phyloP scores from a whole-genome alignment of 2,329 filamentous ascomycete genomes.

The Talaromyces albobiverticillius region DNA sequence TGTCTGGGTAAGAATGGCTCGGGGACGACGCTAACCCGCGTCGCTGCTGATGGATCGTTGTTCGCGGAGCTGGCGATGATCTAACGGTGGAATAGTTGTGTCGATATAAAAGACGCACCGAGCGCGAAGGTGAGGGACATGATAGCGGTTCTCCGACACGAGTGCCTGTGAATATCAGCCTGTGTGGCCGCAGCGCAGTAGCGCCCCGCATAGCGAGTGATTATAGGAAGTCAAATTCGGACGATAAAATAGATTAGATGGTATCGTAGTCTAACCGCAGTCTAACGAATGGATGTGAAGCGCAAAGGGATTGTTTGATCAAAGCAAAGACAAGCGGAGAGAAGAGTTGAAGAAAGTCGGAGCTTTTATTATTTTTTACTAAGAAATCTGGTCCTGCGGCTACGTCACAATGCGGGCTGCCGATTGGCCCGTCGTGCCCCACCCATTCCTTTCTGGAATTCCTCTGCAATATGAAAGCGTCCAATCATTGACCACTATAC shows the following conservation, averaged over 20 bases:
- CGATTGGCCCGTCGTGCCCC: not conserved
- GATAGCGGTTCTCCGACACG: not conserved
- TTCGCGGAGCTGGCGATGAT: not conserved
- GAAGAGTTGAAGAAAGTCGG: not conserved
- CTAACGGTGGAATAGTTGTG: not conserved
- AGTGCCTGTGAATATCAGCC: not conserved
- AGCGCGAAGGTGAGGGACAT: not conserved
- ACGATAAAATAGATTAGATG: no score
- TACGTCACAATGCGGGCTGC: constrained; percentile 5
- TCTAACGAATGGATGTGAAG: no score
- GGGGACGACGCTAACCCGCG: constrained; percentile 2
- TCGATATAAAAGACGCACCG: constrained; percentile 10
- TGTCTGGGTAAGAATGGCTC: not conserved
- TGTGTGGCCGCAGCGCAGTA: not conserved
- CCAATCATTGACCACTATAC: no score
- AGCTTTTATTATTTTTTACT: no score
- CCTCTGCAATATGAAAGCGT: no score
- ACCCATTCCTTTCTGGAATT: not conserved
- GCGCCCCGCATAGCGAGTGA: constrained; percentile 6
- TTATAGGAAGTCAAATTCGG: not conserved
- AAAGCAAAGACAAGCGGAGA: not conserved
- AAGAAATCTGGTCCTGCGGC: not conserved
- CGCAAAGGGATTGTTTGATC: no score
- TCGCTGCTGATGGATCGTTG: not conserved
- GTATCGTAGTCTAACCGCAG: no score